Conservation (phyloP, 352 stramenopile genomes). For the Pythium periplocum region DNA sequence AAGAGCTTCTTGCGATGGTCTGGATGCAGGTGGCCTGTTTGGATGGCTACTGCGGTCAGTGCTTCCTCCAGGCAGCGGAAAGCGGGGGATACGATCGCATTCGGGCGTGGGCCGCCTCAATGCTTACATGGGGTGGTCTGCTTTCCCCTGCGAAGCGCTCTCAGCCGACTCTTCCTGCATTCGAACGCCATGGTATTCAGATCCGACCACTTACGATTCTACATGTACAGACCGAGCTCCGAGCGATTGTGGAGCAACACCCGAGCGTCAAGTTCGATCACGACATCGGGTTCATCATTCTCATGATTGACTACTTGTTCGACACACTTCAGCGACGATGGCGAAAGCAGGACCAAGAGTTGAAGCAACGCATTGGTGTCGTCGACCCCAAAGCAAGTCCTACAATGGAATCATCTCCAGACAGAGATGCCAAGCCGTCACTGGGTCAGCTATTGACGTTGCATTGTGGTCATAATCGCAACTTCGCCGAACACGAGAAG, state of each 20-base stretch:
- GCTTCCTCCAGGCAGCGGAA: constrained; percentile 71
- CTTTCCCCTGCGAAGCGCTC: constrained; percentile 28
- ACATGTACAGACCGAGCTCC: constrained; percentile 47
- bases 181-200: constrained; percentile 61
- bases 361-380: neutral
- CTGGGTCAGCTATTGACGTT: constrained; percentile 54
- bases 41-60: constrained; percentile 80
- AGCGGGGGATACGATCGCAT: constrained; percentile 72
- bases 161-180: constrained; percentile 41
- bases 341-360: constrained; percentile 30
- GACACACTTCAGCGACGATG: constrained; percentile 57
- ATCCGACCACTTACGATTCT: constrained; percentile 59
- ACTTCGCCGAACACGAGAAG: constrained; percentile 75
- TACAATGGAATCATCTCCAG: neutral
- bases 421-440: neutral
- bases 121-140: constrained; percentile 67
- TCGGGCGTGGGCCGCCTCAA: constrained; percentile 70
- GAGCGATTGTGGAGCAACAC: constrained; percentile 51
- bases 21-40: constrained; percentile 81
- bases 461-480: constrained; percentile 85
- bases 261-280: constrained; percentile 64
- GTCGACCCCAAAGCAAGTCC: neutral
- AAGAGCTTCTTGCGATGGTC: constrained; percentile 66
- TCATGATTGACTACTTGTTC: constrained; percentile 78
- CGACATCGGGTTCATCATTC: constrained; percentile 61